Evolutionary conservation across 176 grass and related monocot genomes (phyloP), one percentile per base, ranked within the genome.

Genomic region (Oryza australiensis): DNA sequence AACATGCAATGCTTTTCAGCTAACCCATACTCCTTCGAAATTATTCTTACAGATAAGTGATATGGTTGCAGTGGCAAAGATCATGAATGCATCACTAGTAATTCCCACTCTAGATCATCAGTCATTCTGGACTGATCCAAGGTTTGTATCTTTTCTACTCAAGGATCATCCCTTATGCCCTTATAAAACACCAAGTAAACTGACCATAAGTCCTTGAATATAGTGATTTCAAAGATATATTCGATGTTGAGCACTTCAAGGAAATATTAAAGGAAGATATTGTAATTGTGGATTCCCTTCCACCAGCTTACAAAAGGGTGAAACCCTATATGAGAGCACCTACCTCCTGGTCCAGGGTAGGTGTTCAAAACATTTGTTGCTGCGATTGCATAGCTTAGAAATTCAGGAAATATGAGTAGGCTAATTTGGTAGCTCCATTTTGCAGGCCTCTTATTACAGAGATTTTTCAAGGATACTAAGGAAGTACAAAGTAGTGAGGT

Each of bases 61-160:
- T 85, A 99, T 99, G 93, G 93, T 93, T 90, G 93, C 96, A 33
- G 86, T 95, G 70, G 88, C 92, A 55, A 99, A 90, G 74, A 69
- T 95, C 55, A 95, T 98, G 90, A 98, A 98, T 46, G 90, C 90
- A 8, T 68, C 87, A 35, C 85, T 99, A 2, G 93, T 99, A 26
- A 82, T 93, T 29, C 96, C 91, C 45, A 86, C 88, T 4, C 80
- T 99, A 37, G 96, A 99, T 75, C 90, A 99, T 77, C 84, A 87
- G 42, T 99, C 96, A 20, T 99, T 95, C 63, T 99, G 96, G 96
- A 95, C 82, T 11, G 96, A 99, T 83, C 73, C 87, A 77, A 99
- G 96, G 96, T 91, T 45, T n/a, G 80, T 20, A 32, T 15, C 57
- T 62, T 68, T 53, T 27, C 23, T 68, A 2, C 29, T 59, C 12